Evolutionary conservation across 2,329 filamentous ascomycete species (phyloP).

Genomic region (Aspergillus puulaauensis): DNA sequence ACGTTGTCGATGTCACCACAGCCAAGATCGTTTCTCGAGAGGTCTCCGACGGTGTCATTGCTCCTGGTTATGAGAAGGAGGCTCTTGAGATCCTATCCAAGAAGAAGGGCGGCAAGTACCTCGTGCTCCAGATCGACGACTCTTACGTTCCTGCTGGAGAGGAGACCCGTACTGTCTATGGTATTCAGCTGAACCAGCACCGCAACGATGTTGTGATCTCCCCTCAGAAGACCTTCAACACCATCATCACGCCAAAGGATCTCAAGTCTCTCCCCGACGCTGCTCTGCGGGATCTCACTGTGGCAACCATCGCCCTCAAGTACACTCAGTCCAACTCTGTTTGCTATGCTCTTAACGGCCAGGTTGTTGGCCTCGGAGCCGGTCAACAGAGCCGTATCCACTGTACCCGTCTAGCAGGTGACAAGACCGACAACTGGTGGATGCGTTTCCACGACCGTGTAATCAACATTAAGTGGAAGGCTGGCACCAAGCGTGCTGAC

Average conservation of each 20-base stretch:
- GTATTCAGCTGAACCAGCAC: conserved; percentile 82
- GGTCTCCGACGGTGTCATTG: conserved; percentile 95
- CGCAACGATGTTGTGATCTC: conserved; percentile 89
- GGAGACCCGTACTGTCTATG: conserved; percentile 87
- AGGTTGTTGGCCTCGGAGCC: conserved; percentile 89
- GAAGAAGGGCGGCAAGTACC: conserved; percentile 98
- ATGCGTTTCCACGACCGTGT: conserved; percentile 94
- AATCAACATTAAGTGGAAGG: conserved; percentile 90
- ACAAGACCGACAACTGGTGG: conserved; percentile 99
- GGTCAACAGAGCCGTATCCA: conserved; percentile 98
- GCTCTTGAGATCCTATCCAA: conserved; percentile 90
- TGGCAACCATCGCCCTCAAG: conserved; percentile 95
- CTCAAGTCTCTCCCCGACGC: conserved; percentile 69
- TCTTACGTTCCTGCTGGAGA: conserved; percentile 72
- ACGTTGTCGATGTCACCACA: conserved; percentile 85
- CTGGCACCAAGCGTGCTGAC: conserved; percentile 91
- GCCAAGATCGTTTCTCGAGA: conserved; percentile 98
- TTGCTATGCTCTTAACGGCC: conserved; percentile 92
- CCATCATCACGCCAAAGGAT: conserved; percentile 83
- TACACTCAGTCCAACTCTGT: conserved; percentile 99
- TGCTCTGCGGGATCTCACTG: conserved; percentile 84
- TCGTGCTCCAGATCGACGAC: conserved; percentile 91
- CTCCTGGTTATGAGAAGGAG: conserved; percentile 78
- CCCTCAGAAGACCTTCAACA: conserved; percentile 76
- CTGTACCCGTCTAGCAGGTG: conserved; percentile 93